These are phyloP conservation scores for Barnettozyma salicaria DNA, from an alignment of 805 yeast genomes.

Conservation along the genomic window DNA sequence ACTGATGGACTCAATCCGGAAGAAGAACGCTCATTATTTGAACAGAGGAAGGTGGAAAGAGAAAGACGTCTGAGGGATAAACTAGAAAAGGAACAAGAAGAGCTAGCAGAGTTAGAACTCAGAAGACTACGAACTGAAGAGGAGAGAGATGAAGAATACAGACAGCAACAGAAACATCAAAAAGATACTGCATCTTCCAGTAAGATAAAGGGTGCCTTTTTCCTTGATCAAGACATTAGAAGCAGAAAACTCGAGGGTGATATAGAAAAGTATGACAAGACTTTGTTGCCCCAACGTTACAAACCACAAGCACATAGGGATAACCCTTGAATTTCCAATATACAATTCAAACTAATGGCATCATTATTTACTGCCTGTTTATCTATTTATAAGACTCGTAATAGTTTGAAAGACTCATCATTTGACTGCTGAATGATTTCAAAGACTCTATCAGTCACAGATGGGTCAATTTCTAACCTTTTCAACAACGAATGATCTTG, in stretches of 20 bases:
- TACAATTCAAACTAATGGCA: too few species aligned
- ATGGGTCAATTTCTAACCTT: slow-evolving; percentile 10
- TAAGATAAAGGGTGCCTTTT: slow-evolving; percentile 20
- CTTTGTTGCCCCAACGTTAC: slow-evolving; percentile 13
- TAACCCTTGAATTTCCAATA: too few species aligned
- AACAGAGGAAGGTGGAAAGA: slow-evolving; percentile 46
- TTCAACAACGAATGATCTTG: slow-evolving; percentile 7
- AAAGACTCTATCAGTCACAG: slow-evolving; percentile 10
- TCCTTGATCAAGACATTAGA: slow-evolving; percentile 13
- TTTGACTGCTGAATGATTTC: slow-evolving; percentile 18
- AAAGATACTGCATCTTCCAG: not conserved
- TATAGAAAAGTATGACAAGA: slow-evolving; percentile 14
- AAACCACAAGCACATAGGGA: slow-evolving; percentile 1
- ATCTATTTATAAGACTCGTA: slow-evolving; percentile 16
- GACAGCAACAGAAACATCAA: slow-evolving; percentile 10
- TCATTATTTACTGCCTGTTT: too few species aligned
- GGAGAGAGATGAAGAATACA: slow-evolving; percentile 18
- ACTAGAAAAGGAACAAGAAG: slow-evolving; percentile 22
- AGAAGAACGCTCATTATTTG: slow-evolving; percentile 52
- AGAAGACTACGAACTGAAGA: slow-evolving; percentile 22
- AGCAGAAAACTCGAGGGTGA: slow-evolving; percentile 9
- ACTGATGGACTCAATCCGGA: slow-evolving; percentile 53
- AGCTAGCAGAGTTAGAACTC: slow-evolving; percentile 22
- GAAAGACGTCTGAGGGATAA: slow-evolving; percentile 22
- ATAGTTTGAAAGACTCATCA: slow-evolving; percentile 19